Percentiles rank a stretch among this genome's conserved stretches.
phyloP scores from a whole-genome alignment of 2,329 filamentous ascomycete species.

The Pseudopithomyces maydicus region DNA sequence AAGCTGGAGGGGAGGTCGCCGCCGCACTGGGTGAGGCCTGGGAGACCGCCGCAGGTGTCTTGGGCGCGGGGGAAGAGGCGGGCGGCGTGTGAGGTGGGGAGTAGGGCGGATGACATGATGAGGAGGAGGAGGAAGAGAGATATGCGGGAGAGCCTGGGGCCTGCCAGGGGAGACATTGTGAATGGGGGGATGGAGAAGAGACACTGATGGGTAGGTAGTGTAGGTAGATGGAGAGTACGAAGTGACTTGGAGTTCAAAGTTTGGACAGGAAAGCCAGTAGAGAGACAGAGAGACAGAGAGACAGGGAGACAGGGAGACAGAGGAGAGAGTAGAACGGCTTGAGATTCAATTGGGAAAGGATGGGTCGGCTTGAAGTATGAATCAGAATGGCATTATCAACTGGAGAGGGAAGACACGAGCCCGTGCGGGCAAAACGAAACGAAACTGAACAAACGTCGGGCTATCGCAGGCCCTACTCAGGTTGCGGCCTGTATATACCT shows the following conservation, averaged over 20 bases:
- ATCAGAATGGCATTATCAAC: conserved; percentile 9
- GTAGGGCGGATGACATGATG: conserved; percentile 19
- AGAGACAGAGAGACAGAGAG: too few species aligned
- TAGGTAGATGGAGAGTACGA: too few species aligned
- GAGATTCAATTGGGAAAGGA: conserved; percentile 1
- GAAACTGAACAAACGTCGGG: conserved; percentile 6
- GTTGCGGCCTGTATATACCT: conserved; percentile 15
- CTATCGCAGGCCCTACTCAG: conserved; percentile 1
- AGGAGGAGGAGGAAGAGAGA: conserved; percentile 39
- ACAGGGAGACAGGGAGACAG: conserved; percentile 4
- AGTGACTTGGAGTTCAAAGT: too few species aligned
- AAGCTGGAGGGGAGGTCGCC: conserved; percentile 65
- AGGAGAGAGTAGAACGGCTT: conserved; percentile 2
- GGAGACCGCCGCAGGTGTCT: conserved; percentile 56
- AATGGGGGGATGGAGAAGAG: neutral
- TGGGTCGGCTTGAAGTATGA: conserved; percentile 8
- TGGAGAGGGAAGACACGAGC: neutral
- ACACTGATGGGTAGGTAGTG: too few species aligned
- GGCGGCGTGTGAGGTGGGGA: conserved; percentile 31
- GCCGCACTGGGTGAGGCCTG: conserved; percentile 58
- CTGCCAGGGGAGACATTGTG: conserved; percentile 37
- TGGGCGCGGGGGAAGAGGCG: conserved; percentile 36
- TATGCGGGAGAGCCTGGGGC: conserved; percentile 39
- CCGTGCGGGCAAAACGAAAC: conserved; percentile 3
- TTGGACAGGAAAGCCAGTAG: too few species aligned